Evolutionary conservation across 495 filamentous ascomycete species (phyloP), one percentile per base, ranked within the genome.

Genomic region (Corynascus novoguineensis): DNA sequence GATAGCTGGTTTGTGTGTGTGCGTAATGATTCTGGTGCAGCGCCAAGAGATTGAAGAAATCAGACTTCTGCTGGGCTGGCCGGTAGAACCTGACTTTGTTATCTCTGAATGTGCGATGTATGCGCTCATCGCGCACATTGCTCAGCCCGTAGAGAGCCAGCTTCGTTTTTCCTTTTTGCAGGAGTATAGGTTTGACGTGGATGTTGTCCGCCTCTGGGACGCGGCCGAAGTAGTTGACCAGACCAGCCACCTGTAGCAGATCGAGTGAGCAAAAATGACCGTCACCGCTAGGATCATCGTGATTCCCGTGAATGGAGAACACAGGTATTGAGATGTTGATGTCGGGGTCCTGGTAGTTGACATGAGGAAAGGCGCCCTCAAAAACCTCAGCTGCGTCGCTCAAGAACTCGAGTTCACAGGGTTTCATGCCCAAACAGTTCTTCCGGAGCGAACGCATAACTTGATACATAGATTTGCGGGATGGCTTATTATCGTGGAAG

Each of bases 401-500:
- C 46, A 99, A 79, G 72, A 97, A 87, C 71, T 99, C 89, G 42
- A 99, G 77, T 75, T 97, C 89, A 71, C 93, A 97, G 0, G 93
- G 93, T 59, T 92, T 96, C 67, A 92, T 88, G 22, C 93, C 93
- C 17, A 92, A 84, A 63, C 95, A 97, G 71, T 95, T 92, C 81
- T 90, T 86, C 19, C 93, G 83, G 28, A 99, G 78, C 0, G 87
- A 90, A 40, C 90, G 83, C 89, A 97, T 97, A 50, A 97, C 93
- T 60, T 97, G 87, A 67, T 95, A 97, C 87, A 99, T 90, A 32
- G 90, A 81, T 64, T 96, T 95, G 42, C 95, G 81, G n/a, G 89
- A 95, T 5, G 93, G 93, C 67, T 95, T 96, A 64, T 99, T 99
- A 60, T 99, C 93, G 68, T 99, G 93, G 72, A 99, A 99, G 2